A percentile compares a stretch with the other conserved stretches of the same genome.
These are phyloP conservation scores for Pontederia paniculata DNA, from an alignment of 176 grass and related monocot genomes.

Conservation along the genomic window DNA sequence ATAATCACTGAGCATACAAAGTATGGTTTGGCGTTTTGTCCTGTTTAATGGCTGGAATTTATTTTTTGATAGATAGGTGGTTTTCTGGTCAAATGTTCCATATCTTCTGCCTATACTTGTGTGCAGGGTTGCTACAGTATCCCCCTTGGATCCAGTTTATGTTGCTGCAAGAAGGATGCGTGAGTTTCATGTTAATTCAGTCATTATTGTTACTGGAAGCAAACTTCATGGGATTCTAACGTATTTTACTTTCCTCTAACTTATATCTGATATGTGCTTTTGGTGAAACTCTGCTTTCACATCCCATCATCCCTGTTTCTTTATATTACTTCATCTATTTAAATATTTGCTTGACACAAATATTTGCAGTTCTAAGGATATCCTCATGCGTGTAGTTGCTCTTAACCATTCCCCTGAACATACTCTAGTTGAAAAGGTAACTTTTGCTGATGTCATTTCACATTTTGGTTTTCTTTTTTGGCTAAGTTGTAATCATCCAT, in stretches of 20 bases:
- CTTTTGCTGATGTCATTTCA: too few relatives aligned
- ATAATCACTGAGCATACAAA: conserved; percentile 62
- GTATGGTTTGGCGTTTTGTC: conserved; percentile 17
- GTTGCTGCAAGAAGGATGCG: conserved; percentile 81
- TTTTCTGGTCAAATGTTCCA: background rate
- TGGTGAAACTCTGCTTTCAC: too few relatives aligned
- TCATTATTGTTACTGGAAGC: conserved; percentile 63
- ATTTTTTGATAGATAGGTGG: conserved; percentile 13
- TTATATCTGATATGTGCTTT: too few relatives aligned
- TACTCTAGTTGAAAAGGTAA: conserved; percentile 90
- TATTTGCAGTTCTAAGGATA: conserved; percentile 80
- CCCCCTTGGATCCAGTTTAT: conserved; percentile 69
- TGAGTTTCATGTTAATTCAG: conserved; percentile 78
- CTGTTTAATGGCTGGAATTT: background rate
- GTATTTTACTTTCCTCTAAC: conserved; percentile 28
- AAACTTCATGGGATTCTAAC: conserved; percentile 85
- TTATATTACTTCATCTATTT: too few relatives aligned
- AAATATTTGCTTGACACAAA: background rate
- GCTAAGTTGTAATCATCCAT: too few relatives aligned
- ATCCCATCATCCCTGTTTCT: too few relatives aligned
- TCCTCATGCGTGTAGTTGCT: conserved; percentile 95
- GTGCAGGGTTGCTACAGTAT: conserved; percentile 73
- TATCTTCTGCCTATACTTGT: conserved; percentile 6
- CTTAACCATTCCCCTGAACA: conserved; percentile 84
- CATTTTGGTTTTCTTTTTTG: too few relatives aligned